Evolutionary conservation across 768 basidiomycete genomes (phyloP), one percentile per base, ranked within the genome.

Genomic region (Lactifluus piperatus): DNA sequence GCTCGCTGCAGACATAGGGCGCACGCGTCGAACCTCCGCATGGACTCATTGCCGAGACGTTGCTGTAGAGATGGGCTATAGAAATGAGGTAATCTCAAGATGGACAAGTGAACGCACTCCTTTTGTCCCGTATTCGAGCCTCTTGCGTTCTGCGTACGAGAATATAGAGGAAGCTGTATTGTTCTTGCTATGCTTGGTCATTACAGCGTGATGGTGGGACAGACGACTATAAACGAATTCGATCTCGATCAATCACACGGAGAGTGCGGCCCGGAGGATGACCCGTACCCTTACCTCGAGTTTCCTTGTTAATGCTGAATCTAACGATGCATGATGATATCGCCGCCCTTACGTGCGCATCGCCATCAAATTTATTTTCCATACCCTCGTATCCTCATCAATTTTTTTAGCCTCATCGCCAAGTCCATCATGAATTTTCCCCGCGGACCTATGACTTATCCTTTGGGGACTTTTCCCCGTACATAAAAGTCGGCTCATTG

Each of bases 181-280:
- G 69, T 91, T 92, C 73, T 90, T 91, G 78, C 85, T 88, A 68
- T 92, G 89, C 72, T 91, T 91, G 54, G 89, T 90, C 89, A 91
- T 91, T 48, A 47, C 37, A 30, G 26, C 51, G n/a, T 52, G 57
- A 27, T 39, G 37, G 37, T 18, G 5, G 37, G 5, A 16, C 4
- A 18, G 30, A 7, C 30, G 30, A 32, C 7, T 32, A 32, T 32
- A 10, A 32, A 6, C 30, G 30, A 6, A 7, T 32, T 7, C 30
- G 30, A 10, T 10, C 7, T 7, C 30, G 30, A 10, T 43, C 32
- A 34, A 1, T 13, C 11, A 3, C 27, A 32, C 29, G 47, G 32
- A 29, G 2, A 30, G 30, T 11, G n/a, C 52, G 52, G 52, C 11
- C 52, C 52, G 52, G 41, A 24, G 6, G 22, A 3, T 16, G 41